Conservation (phyloP, 1,284 basidiomycete genomes). For the Ceratorhiza oryzae-sativae region DNA sequence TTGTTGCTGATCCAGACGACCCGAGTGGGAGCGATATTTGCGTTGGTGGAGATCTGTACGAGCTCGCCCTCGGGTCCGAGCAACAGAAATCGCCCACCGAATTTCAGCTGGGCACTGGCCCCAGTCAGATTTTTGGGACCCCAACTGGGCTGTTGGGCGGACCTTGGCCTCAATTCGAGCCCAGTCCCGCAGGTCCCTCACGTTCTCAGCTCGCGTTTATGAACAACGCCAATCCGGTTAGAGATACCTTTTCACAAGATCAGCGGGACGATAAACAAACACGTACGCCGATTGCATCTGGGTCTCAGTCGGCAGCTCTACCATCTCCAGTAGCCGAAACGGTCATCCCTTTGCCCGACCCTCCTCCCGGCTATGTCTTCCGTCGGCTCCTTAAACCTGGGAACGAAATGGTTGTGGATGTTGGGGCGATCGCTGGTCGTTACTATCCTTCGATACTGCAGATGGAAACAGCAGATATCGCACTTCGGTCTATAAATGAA, state of each 20-base stretch:
- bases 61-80: slow-evolving; percentile 64
- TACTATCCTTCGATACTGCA: slow-evolving; percentile 64
- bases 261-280: background rate
- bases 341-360: slow-evolving; percentile 60
- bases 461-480: slow-evolving; percentile 43
- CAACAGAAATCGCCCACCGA: background rate
- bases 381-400: slow-evolving; percentile 69
- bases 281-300: background rate
- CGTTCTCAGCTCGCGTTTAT: background rate
- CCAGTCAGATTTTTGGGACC: slow-evolving; percentile 3
- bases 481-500: slow-evolving; percentile 3
- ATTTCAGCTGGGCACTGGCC: background rate
- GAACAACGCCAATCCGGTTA: background rate
- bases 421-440: slow-evolving; percentile 71
- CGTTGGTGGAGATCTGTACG: slow-evolving; percentile 71
- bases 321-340: slow-evolving; percentile 2
- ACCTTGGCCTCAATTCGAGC: background rate
- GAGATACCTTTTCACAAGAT: background rate
- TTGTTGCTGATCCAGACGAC: slow-evolving; percentile 58
- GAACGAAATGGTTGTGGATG: slow-evolving; percentile 67
- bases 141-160: slow-evolving; percentile 14
- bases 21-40: background rate
- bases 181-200: background rate
- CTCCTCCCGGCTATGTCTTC: slow-evolving; percentile 70
- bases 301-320: background rate